Evolutionary conservation across 805 yeast genomes (phyloP), one percentile per base, ranked within the genome.

Genomic region (Candida argentea): DNA sequence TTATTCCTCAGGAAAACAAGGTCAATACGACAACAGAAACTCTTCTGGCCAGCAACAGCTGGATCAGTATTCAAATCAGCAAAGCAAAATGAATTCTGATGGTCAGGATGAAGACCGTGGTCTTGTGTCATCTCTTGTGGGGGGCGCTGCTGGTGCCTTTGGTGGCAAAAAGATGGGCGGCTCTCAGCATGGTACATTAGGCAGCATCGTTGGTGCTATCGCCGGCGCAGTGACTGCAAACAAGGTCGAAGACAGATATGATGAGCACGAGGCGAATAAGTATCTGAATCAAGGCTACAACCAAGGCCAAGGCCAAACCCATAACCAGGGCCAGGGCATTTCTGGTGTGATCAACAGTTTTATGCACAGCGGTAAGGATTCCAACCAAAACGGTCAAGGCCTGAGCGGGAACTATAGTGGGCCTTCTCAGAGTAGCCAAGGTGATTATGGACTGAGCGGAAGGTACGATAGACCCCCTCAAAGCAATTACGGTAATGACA

Each of bases 131-230:
- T 36, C 50, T 9, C 36, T 50, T 13, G 52, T 36, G 5, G 55
- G 55, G 14, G 54, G 52, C 26, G 50, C 45, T 10, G 52, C 51
- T 6, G 55, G 55, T 29, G 55, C 48, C 11, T 39, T 33, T 20
- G 53, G 45, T 18, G 55, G 55, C 16, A 32, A 37, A 26, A 50
- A 50, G 38, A n/a, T 50, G 21, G 36, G 44, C 11, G 49, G 52
- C 7, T 25, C 27, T 24, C 54, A 51, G 28, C 55, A 49, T 39
- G 34, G 44, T 18, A 49, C 48, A 8, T 28, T 50, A 3, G 55
- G 54, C n/a, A 42, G 44, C 16, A 39, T 50, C 27, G 50, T 40
- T 10, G 55, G 55, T 32, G 55, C 52, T 25, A 29, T 49, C 27
- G 40, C 44, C 9, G 55, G 55, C 20, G 54, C 55, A 15, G 28